Conservation (phyloP, 495 filamentous ascomycete species). For the Penicillium soppii region DNA sequence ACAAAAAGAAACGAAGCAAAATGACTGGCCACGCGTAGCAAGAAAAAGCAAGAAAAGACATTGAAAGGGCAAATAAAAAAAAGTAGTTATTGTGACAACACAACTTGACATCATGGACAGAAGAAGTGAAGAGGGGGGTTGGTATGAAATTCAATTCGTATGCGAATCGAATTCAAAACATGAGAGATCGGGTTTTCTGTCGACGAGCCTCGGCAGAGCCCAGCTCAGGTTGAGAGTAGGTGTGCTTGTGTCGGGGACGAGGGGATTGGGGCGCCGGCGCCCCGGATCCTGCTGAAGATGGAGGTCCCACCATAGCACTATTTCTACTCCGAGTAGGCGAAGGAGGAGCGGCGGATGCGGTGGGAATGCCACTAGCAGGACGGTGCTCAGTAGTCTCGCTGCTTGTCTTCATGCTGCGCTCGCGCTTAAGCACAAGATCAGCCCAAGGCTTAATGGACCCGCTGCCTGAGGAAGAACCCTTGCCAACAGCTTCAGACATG, state of each 20-base stretch:
- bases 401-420: slow-evolving; percentile 37
- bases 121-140: slow-evolving; percentile 24
- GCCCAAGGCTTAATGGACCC: slow-evolving; percentile 67
- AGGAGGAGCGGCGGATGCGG: slow-evolving; percentile 6
- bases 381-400: slow-evolving; percentile 32
- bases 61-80: slow-evolving; percentile 18
- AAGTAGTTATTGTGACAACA: slow-evolving; percentile 30
- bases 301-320: slow-evolving; percentile 20
- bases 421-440: slow-evolving; percentile 69
- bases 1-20: neutral
- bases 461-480: slow-evolving; percentile 47
- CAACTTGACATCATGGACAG: slow-evolving; percentile 30
- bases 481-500: slow-evolving; percentile 80
- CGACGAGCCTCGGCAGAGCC: slow-evolving; percentile 38
- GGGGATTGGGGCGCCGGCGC: slow-evolving; percentile 27
- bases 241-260: slow-evolving; percentile 42
- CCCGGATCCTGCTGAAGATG: slow-evolving; percentile 30
- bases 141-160: slow-evolving; percentile 7
- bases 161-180: slow-evolving; percentile 29
- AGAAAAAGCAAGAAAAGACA: slow-evolving; percentile 7
- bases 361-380: slow-evolving; percentile 13
- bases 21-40: slow-evolving; percentile 4
- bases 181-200: slow-evolving; percentile 46
- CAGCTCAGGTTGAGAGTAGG: slow-evolving; percentile 45
- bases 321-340: slow-evolving; percentile 28